phyloP scores from a whole-genome alignment of 139 green algal species.

The Chlamydomonas schloesseri region DNA sequence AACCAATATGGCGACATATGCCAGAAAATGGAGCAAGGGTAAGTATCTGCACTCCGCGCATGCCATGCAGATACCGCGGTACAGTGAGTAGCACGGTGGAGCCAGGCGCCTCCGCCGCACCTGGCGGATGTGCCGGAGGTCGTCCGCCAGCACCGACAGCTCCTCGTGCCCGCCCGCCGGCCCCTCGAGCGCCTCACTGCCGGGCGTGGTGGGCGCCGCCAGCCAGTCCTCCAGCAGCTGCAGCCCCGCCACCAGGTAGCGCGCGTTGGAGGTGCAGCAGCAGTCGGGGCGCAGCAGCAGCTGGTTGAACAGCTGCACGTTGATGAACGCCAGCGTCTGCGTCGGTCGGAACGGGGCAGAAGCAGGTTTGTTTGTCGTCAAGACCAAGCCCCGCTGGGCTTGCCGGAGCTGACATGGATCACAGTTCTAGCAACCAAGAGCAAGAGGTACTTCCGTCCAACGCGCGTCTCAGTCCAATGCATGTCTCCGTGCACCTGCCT shows the following conservation, averaged over 20 bases:
- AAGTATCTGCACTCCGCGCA: no score
- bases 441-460: no score
- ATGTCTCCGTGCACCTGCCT: constrained; percentile 34
- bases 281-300: constrained; percentile 96
- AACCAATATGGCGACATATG: no score
- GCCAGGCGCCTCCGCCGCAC: not conserved
- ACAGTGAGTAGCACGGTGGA: no score
- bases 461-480: no score
- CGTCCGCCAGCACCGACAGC: constrained; percentile 15
- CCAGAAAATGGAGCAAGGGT: no score
- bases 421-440: no score
- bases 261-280: constrained; percentile 96
- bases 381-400: not conserved
- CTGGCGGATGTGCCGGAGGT: constrained; percentile 56
- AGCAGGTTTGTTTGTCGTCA: no score
- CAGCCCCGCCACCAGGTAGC: constrained; percentile 87
- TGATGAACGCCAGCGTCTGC: constrained; percentile 94
- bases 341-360: not conserved
- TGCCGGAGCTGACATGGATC: not conserved
- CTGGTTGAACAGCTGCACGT: constrained; percentile 97
- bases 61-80: no score
- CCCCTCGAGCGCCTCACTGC: not conserved
- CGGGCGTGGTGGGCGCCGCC: constrained; percentile 45
- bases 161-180: not conserved
- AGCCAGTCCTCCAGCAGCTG: constrained; percentile 87